These are phyloP conservation scores for Sonneratia caseolaris DNA, from an alignment of 345 rosid species.

Conservation along the genomic window DNA sequence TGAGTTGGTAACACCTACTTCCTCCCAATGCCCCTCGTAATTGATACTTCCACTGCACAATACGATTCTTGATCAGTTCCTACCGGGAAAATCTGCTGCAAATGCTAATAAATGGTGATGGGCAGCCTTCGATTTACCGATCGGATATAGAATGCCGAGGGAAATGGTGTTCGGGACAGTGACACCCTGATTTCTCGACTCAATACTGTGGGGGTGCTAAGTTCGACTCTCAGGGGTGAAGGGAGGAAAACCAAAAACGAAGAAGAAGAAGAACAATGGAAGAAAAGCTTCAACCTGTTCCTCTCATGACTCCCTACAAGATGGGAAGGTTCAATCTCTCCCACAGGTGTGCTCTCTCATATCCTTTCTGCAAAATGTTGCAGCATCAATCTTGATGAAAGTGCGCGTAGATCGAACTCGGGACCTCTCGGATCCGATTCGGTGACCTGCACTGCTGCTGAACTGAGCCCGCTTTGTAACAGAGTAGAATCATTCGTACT, in stretches of 20 bases:
- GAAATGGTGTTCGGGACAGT: too few relatives aligned
- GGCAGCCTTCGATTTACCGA: too few relatives aligned
- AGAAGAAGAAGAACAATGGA: background rate
- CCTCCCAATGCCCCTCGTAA: background rate
- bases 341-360: background rate
- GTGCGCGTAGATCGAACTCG: background rate
- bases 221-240: background rate
- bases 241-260: background rate
- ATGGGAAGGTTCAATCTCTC: constrained; percentile 2
- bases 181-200: too few relatives aligned
- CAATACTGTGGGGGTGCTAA: too few relatives aligned
- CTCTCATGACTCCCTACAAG: background rate
- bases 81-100: background rate
- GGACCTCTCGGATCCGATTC: too few relatives aligned
- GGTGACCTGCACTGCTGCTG: too few relatives aligned
- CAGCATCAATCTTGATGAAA: background rate
- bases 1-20: background rate
- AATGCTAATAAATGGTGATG: background rate
- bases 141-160: too few relatives aligned
- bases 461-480: too few relatives aligned
- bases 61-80: too few relatives aligned
- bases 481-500: background rate
- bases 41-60: too few relatives aligned
- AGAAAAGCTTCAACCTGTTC: background rate
- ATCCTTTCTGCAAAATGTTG: background rate